Conservation (phyloP, 352 stramenopile genomes). For the Phytophthora hibernalis region DNA sequence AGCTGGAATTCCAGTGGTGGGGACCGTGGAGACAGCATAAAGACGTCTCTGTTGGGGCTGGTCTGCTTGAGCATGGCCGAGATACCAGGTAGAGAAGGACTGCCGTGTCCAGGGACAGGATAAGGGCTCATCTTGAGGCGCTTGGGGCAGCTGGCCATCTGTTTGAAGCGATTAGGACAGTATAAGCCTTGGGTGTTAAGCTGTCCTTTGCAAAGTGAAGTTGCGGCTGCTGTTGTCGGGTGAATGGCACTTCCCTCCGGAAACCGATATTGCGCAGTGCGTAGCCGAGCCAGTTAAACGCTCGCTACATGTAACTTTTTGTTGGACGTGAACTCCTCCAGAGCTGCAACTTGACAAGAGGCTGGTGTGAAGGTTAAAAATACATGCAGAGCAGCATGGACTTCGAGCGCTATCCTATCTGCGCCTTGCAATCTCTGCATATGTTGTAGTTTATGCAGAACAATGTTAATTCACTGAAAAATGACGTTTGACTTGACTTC, state of each 20-base stretch:
- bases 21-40: conserved; percentile 15
- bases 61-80: conserved; percentile 33
- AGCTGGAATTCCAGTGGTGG: neutral
- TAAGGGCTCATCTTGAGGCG: conserved; percentile 19
- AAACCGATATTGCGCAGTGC: no score
- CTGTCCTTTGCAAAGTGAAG: conserved; percentile 32
- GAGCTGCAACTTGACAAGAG: no score
- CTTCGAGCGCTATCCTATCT: no score
- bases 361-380: no score
- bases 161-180: neutral
- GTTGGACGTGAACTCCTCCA: no score
- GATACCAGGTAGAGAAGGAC: conserved; percentile 27
- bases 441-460: neutral
- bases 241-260: neutral
- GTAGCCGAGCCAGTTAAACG: no score
- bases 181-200: conserved; percentile 13
- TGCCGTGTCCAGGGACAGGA: conserved; percentile 9
- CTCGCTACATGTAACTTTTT: neutral
- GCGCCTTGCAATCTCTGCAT: no score
- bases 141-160: conserved; percentile 21
- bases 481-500: conserved; percentile 19
- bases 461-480: conserved; percentile 27
- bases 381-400: no score
- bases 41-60: conserved; percentile 6
- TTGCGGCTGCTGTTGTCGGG: no score